These are phyloP conservation scores for Pestalotiopsis sp. DNA, from an alignment of 2,329 filamentous ascomycete genomes.

Conservation along the genomic window DNA sequence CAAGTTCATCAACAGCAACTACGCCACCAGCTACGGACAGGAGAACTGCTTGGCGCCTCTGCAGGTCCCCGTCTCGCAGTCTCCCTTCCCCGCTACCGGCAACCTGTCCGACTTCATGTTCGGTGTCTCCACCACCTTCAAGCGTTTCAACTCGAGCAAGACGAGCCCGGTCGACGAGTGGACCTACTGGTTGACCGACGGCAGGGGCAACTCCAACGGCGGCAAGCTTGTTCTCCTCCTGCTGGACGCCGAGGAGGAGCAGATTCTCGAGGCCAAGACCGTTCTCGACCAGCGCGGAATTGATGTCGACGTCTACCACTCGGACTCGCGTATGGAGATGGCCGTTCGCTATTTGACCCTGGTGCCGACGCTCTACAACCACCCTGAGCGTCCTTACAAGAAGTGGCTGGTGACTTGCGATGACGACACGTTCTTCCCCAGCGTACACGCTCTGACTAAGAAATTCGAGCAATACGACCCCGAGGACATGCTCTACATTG, in stretches of 20 bases:
- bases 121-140: slow-evolving; percentile 61
- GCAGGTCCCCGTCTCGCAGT: slow-evolving; percentile 52
- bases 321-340: slow-evolving; percentile 57
- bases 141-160: slow-evolving; percentile 52
- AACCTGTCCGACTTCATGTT: slow-evolving; percentile 62
- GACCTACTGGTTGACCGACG: slow-evolving; percentile 63
- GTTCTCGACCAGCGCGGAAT: slow-evolving; percentile 52
- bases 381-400: slow-evolving; percentile 48
- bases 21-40: slow-evolving; percentile 38
- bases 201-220: slow-evolving; percentile 57
- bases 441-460: slow-evolving; percentile 55
- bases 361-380: slow-evolving; percentile 56
- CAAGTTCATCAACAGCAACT: slow-evolving; percentile 49
- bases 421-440: slow-evolving; percentile 68
- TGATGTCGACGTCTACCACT: slow-evolving; percentile 59
- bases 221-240: slow-evolving; percentile 58
- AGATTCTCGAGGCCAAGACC: slow-evolving; percentile 52
- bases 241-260: slow-evolving; percentile 52
- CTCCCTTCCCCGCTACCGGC: slow-evolving; percentile 50
- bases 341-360: slow-evolving; percentile 60
- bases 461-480: slow-evolving; percentile 56
- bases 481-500: slow-evolving; percentile 57
- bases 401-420: slow-evolving; percentile 67
- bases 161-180: slow-evolving; percentile 60
- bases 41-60: slow-evolving; percentile 52